phyloP scores from a whole-genome alignment of 192 early-diverging fungal genomes.

The Coemansia sp. region DNA sequence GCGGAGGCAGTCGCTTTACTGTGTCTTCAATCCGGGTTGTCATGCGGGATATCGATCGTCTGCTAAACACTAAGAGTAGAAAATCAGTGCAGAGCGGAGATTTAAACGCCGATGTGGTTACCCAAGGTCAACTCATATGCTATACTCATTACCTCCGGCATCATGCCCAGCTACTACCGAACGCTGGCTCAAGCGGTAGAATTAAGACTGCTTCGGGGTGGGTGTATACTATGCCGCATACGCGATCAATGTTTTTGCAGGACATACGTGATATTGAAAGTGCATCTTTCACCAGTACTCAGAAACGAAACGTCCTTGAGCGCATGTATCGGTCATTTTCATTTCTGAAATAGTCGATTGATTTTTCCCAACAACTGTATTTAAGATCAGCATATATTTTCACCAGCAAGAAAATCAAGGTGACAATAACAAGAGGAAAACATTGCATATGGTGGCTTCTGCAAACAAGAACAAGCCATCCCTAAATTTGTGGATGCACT shows the following conservation, averaged over 20 bases:
- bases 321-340: constrained; percentile 66
- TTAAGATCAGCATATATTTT: neutral
- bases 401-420: too few relatives aligned
- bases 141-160: constrained; percentile 61
- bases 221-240: constrained; percentile 48
- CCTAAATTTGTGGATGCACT: too few relatives aligned
- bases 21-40: constrained; percentile 53
- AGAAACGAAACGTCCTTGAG: constrained; percentile 58
- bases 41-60: constrained; percentile 58
- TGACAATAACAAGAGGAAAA: too few relatives aligned
- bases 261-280: constrained; percentile 80
- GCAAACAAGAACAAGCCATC: too few relatives aligned
- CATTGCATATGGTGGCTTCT: too few relatives aligned
- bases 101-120: constrained; percentile 6
- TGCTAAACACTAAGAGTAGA: constrained; percentile 51
- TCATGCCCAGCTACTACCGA: constrained; percentile 42
- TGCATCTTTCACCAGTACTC: constrained; percentile 44
- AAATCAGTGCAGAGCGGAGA: constrained; percentile 2
- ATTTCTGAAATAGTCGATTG: neutral
- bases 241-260: constrained; percentile 66
- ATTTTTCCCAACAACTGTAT: neutral
- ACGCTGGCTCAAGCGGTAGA: constrained; percentile 20
- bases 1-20: constrained; percentile 32
- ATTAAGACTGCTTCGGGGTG: constrained; percentile 18
- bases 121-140: constrained; percentile 40